Conservation (phyloP, 140 eudicot genomes). For the Stevia rebaudiana region DNA sequence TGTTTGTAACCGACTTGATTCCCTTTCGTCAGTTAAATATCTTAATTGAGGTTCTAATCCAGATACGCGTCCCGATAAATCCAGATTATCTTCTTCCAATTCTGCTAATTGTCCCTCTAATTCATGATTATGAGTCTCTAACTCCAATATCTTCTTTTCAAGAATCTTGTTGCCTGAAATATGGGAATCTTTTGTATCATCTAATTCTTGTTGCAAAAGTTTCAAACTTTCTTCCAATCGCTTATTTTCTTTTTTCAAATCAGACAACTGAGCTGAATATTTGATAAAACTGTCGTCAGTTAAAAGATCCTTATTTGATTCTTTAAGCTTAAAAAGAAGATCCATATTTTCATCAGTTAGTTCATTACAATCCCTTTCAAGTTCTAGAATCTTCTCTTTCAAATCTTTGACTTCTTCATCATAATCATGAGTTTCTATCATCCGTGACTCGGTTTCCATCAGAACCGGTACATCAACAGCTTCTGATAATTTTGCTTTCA, state of each 20-base stretch:
- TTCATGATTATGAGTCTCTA: constrained; percentile 40
- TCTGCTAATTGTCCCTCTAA: constrained; percentile 40
- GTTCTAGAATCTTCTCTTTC: constrained; percentile 40
- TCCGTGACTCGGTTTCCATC: constrained; percentile 24
- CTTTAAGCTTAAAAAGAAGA: constrained; percentile 44
- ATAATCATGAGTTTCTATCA: constrained; percentile 25
- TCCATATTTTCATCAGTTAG: constrained; percentile 59
- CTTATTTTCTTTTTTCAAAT: constrained; percentile 25
- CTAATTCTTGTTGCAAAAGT: constrained; percentile 32
- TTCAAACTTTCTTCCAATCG: constrained; percentile 35
- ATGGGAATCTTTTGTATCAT: constrained; percentile 20
- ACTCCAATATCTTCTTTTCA: constrained; percentile 33
- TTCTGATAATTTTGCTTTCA: constrained; percentile 40
- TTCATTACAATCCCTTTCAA: constrained; percentile 52
- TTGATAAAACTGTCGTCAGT: constrained; percentile 13
- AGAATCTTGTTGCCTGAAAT: constrained; percentile 27
- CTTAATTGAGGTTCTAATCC: constrained; percentile 60
- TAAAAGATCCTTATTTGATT: constrained; percentile 26
- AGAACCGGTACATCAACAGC: constrained; percentile 21
- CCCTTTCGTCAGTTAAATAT: constrained; percentile 44
- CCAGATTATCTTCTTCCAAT: constrained; percentile 49
- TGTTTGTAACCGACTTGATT: constrained; percentile 38
- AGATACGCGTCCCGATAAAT: constrained; percentile 48
- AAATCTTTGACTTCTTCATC: constrained; percentile 33
- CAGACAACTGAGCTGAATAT: constrained; percentile 34